Conservation (phyloP, 202 grass and related monocot genomes). For the Panicum virgatum region DNA sequence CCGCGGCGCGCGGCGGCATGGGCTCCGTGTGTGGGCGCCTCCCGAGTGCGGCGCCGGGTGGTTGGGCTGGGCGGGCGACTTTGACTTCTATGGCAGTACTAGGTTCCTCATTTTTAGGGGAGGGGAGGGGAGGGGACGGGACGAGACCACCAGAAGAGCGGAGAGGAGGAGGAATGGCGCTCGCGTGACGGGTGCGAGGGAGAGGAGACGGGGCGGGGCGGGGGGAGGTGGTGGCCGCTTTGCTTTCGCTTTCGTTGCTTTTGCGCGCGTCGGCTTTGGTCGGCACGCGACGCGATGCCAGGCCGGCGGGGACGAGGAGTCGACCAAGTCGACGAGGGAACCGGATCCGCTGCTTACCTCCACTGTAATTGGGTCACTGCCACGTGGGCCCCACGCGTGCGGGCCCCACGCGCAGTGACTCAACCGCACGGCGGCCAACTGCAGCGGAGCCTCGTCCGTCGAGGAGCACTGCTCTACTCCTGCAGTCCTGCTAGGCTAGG, state of each 20-base stretch:
- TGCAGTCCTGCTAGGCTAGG: too few species aligned
- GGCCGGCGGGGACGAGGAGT: neutral
- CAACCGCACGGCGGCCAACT: too few species aligned
- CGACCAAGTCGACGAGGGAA: neutral
- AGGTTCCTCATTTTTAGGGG: slow-evolving; percentile 47
- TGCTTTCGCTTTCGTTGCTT: slow-evolving; percentile 61
- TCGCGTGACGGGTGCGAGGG: slow-evolving; percentile 15
- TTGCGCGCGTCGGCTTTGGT: slow-evolving; percentile 62
- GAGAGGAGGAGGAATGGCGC: neutral
- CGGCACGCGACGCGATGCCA: slow-evolving; percentile 53
- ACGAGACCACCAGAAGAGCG: neutral
- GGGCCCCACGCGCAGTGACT: too few species aligned
- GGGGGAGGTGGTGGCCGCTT: slow-evolving; percentile 12
- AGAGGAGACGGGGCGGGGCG: too few species aligned
- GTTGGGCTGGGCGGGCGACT: neutral
- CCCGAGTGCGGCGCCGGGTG: neutral
- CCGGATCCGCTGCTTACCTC: too few species aligned
- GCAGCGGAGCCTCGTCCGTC: too few species aligned
- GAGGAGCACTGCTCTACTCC: neutral
- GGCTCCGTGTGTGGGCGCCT: slow-evolving; percentile 28
- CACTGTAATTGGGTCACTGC: too few species aligned
- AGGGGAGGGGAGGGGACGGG: neutral
- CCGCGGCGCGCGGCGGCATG: slow-evolving; percentile 41
- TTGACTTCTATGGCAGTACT: slow-evolving; percentile 39
- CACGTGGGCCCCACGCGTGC: too few species aligned